Percentiles rank a stretch among this genome's conserved stretches.
These are phyloP conservation scores for Cutaneotrichosporon cyanovorans DNA, from an alignment of 1,284 basidiomycete species.

Conservation along the genomic window DNA sequence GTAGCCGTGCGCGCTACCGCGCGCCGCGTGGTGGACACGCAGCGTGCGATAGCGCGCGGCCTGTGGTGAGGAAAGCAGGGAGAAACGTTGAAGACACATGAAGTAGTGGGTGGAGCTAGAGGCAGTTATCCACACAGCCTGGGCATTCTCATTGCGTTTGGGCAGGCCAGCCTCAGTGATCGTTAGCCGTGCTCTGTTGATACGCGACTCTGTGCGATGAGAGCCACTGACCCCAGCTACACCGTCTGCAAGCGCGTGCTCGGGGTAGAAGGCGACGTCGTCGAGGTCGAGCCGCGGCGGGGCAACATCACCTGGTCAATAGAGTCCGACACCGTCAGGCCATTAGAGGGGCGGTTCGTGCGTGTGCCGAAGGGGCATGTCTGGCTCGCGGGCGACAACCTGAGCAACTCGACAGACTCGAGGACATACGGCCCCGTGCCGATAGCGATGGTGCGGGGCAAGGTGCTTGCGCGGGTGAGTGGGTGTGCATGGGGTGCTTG, in stretches of 20 bases:
- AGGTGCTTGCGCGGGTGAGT: slow-evolving; percentile 65
- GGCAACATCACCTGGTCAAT: slow-evolving; percentile 31
- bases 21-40: too few species aligned
- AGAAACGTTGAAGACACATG: too few species aligned
- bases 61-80: too few species aligned
- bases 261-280: slow-evolving; percentile 78
- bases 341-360: slow-evolving; percentile 53
- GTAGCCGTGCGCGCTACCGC: slow-evolving; percentile 26
- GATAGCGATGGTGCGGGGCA: slow-evolving; percentile 69
- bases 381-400: slow-evolving; percentile 92
- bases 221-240: slow-evolving; percentile 1
- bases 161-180: too few species aligned
- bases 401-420: slow-evolving; percentile 74
- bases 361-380: slow-evolving; percentile 72
- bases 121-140: background rate
- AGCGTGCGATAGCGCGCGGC: too few species aligned
- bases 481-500: too few species aligned
- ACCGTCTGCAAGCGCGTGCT: slow-evolving; percentile 85
- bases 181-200: too few species aligned
- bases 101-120: too few species aligned
- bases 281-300: slow-evolving; percentile 69
- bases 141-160: too few species aligned
- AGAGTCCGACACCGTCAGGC: too few species aligned
- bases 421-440: slow-evolving; percentile 86
- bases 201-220: background rate